Percentiles rank a stretch among this genome's conserved stretches.
phyloP scores from a whole-genome alignment of 805 yeast genomes.

The Candida takata region DNA sequence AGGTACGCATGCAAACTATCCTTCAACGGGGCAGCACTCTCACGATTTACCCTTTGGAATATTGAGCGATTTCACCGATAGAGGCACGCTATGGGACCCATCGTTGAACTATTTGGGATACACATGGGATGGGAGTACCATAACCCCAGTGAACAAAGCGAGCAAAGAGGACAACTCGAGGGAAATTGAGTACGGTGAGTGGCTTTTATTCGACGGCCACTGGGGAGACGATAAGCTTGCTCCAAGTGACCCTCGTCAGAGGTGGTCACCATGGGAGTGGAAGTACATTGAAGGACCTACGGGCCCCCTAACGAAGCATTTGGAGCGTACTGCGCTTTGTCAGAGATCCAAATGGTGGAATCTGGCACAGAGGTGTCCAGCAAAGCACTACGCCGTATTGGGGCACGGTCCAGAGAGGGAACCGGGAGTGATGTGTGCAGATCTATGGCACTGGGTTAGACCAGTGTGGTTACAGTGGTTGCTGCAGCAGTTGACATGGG shows the following conservation, averaged over 20 bases:
- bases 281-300: slow-evolving; percentile 87
- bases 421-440: slow-evolving; percentile 74
- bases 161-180: slow-evolving; percentile 21
- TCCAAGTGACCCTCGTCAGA: slow-evolving; percentile 70
- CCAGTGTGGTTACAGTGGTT: slow-evolving; percentile 45
- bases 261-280: slow-evolving; percentile 85
- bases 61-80: slow-evolving; percentile 85
- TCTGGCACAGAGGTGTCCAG: slow-evolving; percentile 73
- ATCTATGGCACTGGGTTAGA: slow-evolving; percentile 43
- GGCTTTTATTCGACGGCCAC: slow-evolving; percentile 76
- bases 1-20: slow-evolving; percentile 97
- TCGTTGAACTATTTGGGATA: slow-evolving; percentile 74
- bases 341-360: slow-evolving; percentile 93
- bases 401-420: slow-evolving; percentile 89
- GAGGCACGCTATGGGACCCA: slow-evolving; percentile 96
- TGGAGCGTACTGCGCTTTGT: slow-evolving; percentile 65
- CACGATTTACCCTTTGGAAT: slow-evolving; percentile 94
- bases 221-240: slow-evolving; percentile 85
- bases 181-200: slow-evolving; percentile 28
- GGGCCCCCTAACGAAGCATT: slow-evolving; percentile 80
- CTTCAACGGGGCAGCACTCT: slow-evolving; percentile 91
- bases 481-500: slow-evolving; percentile 48
- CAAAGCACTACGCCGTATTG: slow-evolving; percentile 63
- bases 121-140: slow-evolving; percentile 56
- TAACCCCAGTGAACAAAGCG: slow-evolving; percentile 32